A percentile compares a stretch with the other conserved stretches of the same genome.
phyloP scores from a whole-genome alignment of 306 rosid genomes.

The Bauhinia variegata region DNA sequence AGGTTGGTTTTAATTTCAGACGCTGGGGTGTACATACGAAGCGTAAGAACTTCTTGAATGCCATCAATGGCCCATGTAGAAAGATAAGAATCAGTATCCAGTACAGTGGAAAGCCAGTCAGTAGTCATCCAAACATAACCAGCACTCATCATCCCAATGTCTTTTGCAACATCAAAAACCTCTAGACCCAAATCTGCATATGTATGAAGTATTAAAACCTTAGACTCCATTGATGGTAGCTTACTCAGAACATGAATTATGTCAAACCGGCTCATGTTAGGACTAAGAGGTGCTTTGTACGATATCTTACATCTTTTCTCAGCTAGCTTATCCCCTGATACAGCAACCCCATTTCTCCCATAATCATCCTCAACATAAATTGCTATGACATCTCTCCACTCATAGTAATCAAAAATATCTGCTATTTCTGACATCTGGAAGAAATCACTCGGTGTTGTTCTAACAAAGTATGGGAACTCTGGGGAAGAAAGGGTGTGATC shows the following conservation, averaged over 20 bases:
- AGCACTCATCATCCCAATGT: slow-evolving; percentile 58
- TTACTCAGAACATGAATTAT: slow-evolving; percentile 52
- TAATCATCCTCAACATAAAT: slow-evolving; percentile 59
- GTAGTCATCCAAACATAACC: slow-evolving; percentile 71
- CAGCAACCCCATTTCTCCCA: slow-evolving; percentile 64
- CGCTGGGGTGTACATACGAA: slow-evolving; percentile 64
- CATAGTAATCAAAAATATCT: slow-evolving; percentile 50
- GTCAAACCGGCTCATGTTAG: slow-evolving; percentile 30
- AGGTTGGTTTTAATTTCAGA: slow-evolving; percentile 53
- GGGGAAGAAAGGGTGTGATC: slow-evolving; percentile 60
- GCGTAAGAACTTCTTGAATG: slow-evolving; percentile 68
- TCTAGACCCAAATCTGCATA: slow-evolving; percentile 39
- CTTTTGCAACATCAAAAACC: slow-evolving; percentile 48
- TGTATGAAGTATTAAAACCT: slow-evolving; percentile 52
- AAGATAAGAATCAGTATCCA: slow-evolving; percentile 46
- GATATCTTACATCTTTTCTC: slow-evolving; percentile 59
- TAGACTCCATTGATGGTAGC: slow-evolving; percentile 52
- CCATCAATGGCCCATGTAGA: slow-evolving; percentile 33
- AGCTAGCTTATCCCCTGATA: slow-evolving; percentile 58
- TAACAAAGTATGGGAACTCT: slow-evolving; percentile 61
- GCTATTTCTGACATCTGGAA: slow-evolving; percentile 71
- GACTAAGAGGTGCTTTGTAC: slow-evolving; percentile 51
- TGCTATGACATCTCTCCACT: slow-evolving; percentile 62
- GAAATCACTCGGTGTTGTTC: slow-evolving; percentile 53
- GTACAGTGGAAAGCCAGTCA: slow-evolving; percentile 49